Base-by-base conservation (phyloP, 2,329 filamentous ascomycete genomes). In the Trichoderma endophyticum region DNA sequence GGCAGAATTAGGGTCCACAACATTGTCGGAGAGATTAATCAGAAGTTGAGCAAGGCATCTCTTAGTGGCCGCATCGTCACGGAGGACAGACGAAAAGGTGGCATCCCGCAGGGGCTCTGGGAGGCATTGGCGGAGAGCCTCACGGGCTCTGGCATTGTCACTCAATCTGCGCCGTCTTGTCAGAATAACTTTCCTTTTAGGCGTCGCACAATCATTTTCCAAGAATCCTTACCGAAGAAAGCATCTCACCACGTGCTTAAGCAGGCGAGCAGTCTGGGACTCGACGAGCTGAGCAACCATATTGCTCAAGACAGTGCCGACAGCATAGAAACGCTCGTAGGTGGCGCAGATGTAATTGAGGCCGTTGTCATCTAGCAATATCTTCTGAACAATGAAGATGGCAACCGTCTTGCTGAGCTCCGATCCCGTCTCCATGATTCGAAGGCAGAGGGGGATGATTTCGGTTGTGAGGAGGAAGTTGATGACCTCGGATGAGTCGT, bases 371-470 rank as follows among this genome's bases (percentile, higher is more conserved):
- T 99, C 96, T 3, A 99, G 89, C 67, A 99, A 85, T 30, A 99
- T 99, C 87, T 99, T 99, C 83, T 99, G 96, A 21, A 99, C 96
- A 78, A 99, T 99, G 85, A 99, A 99, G 78, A 99, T 99, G 72
- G 96, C 96, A 15, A 99, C 96, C 0, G 96, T 99, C 86, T 99
- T 99, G 86, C 94, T 98, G 73, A 99, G 88, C 83, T 99, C 96
- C 0, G 95, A 98, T 64, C 96, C 96, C 0, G 96, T 99, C 85
- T 99, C 96, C 96, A 99, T 99, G 79, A 99, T 99, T 73, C 96
- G 91, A 59, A 99, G 90, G 82, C 96, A 99, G 14, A 99, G 89
- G 11, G 96, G 96, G 72, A 99, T 99, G 76, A 99, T 99, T 83
- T 99, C 96, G 34, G 96, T 99, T 1, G 96, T 98, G 63, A 99